A percentile compares a stretch with the other conserved stretches of the same genome.
phyloP scores from a whole-genome alignment of 306 rosid genomes.

The Lathyrus sativus region DNA sequence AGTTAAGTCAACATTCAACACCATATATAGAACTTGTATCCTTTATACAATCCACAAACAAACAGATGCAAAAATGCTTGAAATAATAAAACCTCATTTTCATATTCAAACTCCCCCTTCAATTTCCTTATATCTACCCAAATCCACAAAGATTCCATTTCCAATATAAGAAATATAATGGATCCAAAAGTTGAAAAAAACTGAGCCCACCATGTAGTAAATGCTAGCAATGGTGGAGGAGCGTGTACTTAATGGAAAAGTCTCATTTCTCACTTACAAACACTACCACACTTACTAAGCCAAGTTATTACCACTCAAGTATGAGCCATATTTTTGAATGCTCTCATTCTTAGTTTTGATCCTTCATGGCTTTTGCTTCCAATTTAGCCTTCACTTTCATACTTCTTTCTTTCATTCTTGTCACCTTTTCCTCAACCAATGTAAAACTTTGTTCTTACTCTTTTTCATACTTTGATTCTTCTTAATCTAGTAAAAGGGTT shows the following conservation, averaged over 20 bases:
- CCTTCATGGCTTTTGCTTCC: slow-evolving; percentile 48
- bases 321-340: neutral
- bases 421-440: slow-evolving; percentile 46
- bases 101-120: neutral
- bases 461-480: neutral
- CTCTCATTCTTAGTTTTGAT: slow-evolving; percentile 3
- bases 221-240: neutral
- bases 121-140: neutral
- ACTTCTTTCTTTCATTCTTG: slow-evolving; percentile 40
- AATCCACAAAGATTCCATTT: slow-evolving; percentile 5
- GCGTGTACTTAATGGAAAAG: neutral
- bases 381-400: slow-evolving; percentile 28
- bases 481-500: neutral
- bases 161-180: neutral
- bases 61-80: neutral
- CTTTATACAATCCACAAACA: neutral
- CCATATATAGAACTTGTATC: neutral
- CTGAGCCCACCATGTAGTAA: neutral
- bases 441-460: slow-evolving; percentile 40
- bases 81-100: neutral
- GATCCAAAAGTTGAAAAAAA: neutral
- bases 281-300: neutral
- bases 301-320: neutral
- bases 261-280: slow-evolving; percentile 8
- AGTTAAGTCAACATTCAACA: slow-evolving; percentile 3